Evolutionary conservation across 345 rosid genomes (phyloP).

Genomic region (Syzygium aqueum): DNA sequence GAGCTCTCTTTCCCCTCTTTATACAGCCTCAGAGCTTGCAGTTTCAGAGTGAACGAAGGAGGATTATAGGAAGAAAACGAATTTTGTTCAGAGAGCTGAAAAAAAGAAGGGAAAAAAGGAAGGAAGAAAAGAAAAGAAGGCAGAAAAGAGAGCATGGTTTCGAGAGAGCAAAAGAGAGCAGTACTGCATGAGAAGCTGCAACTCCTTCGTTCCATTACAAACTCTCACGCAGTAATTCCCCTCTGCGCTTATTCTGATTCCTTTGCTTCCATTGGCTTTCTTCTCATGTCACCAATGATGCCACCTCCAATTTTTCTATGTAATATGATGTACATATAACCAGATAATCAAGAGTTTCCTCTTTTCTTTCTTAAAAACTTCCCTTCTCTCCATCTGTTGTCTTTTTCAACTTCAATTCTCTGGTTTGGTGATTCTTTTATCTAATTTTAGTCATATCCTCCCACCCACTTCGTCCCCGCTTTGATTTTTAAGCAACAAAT

Average conservation of each 20-base stretch:
- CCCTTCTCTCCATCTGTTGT: neutral
- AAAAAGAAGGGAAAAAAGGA: neutral
- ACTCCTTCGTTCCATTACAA: constrained; percentile 40
- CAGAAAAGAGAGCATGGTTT: constrained; percentile 18
- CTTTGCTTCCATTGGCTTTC: constrained; percentile 4
- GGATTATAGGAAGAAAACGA: neutral
- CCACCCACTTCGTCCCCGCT: neutral
- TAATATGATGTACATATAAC: neutral
- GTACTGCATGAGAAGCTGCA: constrained; percentile 43
- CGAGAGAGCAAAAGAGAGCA: constrained; percentile 51
- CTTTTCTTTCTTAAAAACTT: neutral
- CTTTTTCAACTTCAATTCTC: neutral
- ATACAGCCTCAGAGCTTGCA: constrained; percentile 1
- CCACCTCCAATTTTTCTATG: neutral
- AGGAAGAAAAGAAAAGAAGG: neutral
- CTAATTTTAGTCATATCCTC: neutral
- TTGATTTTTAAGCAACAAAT: neutral
- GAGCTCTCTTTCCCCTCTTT: constrained; percentile 19
- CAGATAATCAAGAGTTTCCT: neutral
- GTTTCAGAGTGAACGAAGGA: neutral
- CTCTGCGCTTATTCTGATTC: neutral
- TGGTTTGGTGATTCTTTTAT: neutral
- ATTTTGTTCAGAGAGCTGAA: neutral
- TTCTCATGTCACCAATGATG: neutral
- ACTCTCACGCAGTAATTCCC: constrained; percentile 33